Conservation (phyloP, 1,284 basidiomycete genomes). For the Ganoderma lingzhi region DNA sequence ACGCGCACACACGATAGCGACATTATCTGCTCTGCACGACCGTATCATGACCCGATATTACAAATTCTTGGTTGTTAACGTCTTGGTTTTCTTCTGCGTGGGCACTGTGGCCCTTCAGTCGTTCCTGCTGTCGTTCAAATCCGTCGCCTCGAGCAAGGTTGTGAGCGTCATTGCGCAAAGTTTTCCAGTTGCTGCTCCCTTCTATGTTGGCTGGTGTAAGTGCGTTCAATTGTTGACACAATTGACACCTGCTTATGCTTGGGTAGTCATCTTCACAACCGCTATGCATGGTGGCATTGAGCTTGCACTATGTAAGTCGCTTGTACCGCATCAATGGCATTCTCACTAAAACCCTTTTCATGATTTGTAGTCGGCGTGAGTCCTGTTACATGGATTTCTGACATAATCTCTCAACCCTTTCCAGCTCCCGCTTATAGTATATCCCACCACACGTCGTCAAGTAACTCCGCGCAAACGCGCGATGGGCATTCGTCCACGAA, state of each 20-base stretch:
- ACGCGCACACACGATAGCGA: slow-evolving; percentile 88
- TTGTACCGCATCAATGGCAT: background rate
- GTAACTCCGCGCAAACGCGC: slow-evolving; percentile 82
- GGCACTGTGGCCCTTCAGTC: slow-evolving; percentile 83
- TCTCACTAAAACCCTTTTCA: slow-evolving; percentile 18
- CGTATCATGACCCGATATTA: slow-evolving; percentile 88
- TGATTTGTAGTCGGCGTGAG: slow-evolving; percentile 62
- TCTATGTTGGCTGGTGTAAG: slow-evolving; percentile 85
- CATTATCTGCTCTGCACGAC: slow-evolving; percentile 86
- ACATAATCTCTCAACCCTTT: slow-evolving; percentile 8
- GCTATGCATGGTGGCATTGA: slow-evolving; percentile 81
- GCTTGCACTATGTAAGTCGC: slow-evolving; percentile 66
- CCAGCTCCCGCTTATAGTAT: slow-evolving; percentile 78
- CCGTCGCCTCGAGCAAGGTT: slow-evolving; percentile 49
- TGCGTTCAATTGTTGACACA: background rate
- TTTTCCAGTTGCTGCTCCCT: slow-evolving; percentile 87
- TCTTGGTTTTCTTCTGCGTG: slow-evolving; percentile 90
- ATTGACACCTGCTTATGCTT: slow-evolving; percentile 27
- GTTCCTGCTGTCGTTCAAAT: slow-evolving; percentile 68
- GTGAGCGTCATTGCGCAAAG: slow-evolving; percentile 68
- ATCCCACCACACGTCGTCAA: slow-evolving; percentile 74
- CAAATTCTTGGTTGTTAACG: slow-evolving; percentile 86
- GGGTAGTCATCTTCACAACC: slow-evolving; percentile 76
- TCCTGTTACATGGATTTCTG: slow-evolving; percentile 14
- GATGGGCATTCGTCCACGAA: slow-evolving; percentile 80